Percentiles rank a stretch among this genome's conserved stretches.
phyloP scores from a whole-genome alignment of 192 early-diverging fungal species.

The Backusella macrospora region DNA sequence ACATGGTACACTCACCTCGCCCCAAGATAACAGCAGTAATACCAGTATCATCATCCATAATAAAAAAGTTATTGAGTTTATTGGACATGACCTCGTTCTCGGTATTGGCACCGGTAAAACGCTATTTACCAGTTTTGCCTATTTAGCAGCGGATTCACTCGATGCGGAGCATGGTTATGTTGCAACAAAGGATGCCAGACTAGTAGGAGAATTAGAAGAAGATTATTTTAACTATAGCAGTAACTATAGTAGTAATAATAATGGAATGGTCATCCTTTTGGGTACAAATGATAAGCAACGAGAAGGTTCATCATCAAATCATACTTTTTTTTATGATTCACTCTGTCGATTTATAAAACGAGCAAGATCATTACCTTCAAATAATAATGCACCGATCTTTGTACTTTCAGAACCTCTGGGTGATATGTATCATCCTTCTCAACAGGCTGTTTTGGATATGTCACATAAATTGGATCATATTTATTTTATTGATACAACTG shows the following conservation, averaged over 20 bases:
- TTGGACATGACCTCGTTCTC: conserved; percentile 28
- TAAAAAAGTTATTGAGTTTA: conserved; percentile 25
- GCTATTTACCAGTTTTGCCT: conserved; percentile 31
- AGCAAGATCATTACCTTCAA: not conserved
- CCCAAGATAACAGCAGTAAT: too few species aligned
- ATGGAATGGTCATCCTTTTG: conserved; percentile 22
- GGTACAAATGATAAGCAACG: conserved; percentile 28
- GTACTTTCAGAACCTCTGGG: conserved; percentile 32
- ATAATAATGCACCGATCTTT: conserved; percentile 17
- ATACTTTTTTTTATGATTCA: not conserved
- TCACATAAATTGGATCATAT: not conserved
- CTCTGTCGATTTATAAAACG: not conserved
- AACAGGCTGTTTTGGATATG: conserved; percentile 24
- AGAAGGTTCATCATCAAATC: not conserved
- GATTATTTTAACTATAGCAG: conserved; percentile 22
- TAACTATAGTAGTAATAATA: too few species aligned
- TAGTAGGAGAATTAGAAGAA: conserved; percentile 26
- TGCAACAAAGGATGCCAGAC: conserved; percentile 21
- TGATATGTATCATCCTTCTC: conserved; percentile 18
- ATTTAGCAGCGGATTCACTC: conserved; percentile 20
- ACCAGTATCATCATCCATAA: not conserved
- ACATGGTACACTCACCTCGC: not conserved
- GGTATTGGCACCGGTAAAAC: conserved; percentile 21
- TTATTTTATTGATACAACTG: conserved; percentile 37
- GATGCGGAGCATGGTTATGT: conserved; percentile 24